phyloP scores from a whole-genome alignment of 129 eudicot species.

The Artemisia tridentata region DNA sequence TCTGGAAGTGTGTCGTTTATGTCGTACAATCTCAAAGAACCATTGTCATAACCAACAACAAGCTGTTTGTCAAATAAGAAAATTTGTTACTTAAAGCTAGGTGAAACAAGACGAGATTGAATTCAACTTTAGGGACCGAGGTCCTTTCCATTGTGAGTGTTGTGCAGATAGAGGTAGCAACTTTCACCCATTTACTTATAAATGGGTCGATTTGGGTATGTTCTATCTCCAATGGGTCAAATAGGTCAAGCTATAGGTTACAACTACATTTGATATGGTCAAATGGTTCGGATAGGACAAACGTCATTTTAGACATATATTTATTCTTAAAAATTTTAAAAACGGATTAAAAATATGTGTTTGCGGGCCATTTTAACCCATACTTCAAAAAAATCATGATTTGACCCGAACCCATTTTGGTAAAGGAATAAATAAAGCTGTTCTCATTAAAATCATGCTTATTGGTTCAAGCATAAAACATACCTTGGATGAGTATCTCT shows the following conservation, averaged over 20 bases:
- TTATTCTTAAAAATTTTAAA: not conserved
- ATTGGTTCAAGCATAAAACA: conserved; percentile 6
- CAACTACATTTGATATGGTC: too few species aligned
- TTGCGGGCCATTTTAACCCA: not conserved
- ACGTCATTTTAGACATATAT: not conserved
- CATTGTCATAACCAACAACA: conserved; percentile 80
- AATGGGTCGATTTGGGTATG: too few species aligned
- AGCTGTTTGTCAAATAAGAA: conserved; percentile 46
- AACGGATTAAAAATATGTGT: not conserved
- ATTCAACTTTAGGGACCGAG: too few species aligned
- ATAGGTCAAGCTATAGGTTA: too few species aligned
- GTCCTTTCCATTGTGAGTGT: too few species aligned
- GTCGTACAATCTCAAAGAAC: conserved; percentile 74
- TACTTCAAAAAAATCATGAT: not conserved
- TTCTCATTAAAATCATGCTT: not conserved
- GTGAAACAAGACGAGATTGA: not conserved
- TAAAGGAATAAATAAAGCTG: too few species aligned
- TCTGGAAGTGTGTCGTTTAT: conserved; percentile 41
- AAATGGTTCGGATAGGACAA: too few species aligned
- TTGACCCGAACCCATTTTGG: conserved; percentile 12
- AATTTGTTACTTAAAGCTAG: conserved; percentile 4
- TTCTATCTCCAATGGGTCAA: too few species aligned
- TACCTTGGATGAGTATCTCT: conserved; percentile 73
- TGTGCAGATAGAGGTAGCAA: not conserved
- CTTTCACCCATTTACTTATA: not conserved